A percentile compares a stretch with the other conserved stretches of the same genome.
These are phyloP conservation scores for Zygosaccharomyces gambellarensis DNA, from an alignment of 805 yeast species.

Conservation along the genomic window DNA sequence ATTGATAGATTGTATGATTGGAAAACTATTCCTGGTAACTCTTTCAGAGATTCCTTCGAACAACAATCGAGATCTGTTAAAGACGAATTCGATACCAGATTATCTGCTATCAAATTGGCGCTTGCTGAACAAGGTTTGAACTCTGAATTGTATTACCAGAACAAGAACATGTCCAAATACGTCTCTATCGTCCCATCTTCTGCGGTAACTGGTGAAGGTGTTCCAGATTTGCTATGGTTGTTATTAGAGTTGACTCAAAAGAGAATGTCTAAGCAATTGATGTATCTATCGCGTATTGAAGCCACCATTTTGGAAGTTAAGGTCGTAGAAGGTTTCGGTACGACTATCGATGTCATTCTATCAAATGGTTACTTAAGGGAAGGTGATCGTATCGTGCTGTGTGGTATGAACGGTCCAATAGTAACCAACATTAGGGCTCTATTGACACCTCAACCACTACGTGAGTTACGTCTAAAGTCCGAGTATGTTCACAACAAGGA, in stretches of 20 bases:
- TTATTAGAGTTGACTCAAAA: conserved; percentile 92
- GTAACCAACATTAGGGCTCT: conserved; percentile 94
- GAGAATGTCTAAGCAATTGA: conserved; percentile 98
- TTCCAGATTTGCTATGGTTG: conserved; percentile 95
- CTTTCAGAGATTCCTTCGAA: conserved; percentile 90
- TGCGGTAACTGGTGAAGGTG: conserved; percentile 99
- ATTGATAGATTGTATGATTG: conserved; percentile 97
- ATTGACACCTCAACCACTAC: conserved; percentile 94
- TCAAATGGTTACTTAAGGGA: conserved; percentile 95
- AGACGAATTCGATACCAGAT: conserved; percentile 86
- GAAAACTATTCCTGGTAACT: conserved; percentile 84
- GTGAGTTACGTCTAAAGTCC: conserved; percentile 95
- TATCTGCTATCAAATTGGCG: conserved; percentile 78
- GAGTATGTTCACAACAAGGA: conserved; percentile 95
- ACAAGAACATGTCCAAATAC: conserved; percentile 86
- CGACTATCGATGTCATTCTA: conserved; percentile 94
- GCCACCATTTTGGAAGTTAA: conserved; percentile 97
- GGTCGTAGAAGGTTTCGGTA: conserved; percentile 97
- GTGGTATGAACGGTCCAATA: conserved; percentile 98
- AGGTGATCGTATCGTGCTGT: conserved; percentile 90
- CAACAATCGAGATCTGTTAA: conserved; percentile 81
- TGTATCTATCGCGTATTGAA: conserved; percentile 84
- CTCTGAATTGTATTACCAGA: conserved; percentile 93
- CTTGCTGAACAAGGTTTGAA: conserved; percentile 97
- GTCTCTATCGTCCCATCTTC: conserved; percentile 98